These are phyloP conservation scores for Pythium rhizo-oryzae DNA, from an alignment of 352 stramenopile genomes.

Conservation along the genomic window DNA sequence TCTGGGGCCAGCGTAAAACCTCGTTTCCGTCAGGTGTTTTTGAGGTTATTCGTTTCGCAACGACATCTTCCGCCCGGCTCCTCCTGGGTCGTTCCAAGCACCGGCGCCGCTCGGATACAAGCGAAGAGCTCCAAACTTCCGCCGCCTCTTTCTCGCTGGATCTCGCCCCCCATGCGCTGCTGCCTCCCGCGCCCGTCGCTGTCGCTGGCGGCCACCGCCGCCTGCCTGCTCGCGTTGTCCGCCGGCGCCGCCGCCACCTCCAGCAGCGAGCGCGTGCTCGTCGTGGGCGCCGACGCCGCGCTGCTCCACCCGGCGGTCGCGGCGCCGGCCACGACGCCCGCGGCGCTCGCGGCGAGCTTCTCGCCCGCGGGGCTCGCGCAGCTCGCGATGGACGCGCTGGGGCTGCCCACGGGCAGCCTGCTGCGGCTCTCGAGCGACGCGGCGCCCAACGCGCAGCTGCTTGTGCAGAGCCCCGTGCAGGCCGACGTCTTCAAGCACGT, in stretches of 20 bases:
- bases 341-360: constrained; percentile 26
- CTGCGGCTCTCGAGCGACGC: constrained; percentile 14
- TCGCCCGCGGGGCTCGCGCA: constrained; percentile 39
- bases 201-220: background rate
- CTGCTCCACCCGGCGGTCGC: background rate
- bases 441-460: background rate
- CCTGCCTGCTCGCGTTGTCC: background rate
- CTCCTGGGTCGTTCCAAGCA: too few relatives aligned
- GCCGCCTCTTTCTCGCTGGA: background rate
- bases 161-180: background rate
- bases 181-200: constrained; percentile 6
- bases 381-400: constrained; percentile 43
- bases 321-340: constrained; percentile 13
- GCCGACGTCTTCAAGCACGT: constrained; percentile 46
- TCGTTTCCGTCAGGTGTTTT: background rate
- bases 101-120: background rate
- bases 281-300: background rate
- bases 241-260: background rate
- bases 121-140: background rate
- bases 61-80: background rate
- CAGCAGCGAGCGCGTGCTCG: background rate
- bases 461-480: constrained; percentile 33
- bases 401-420: constrained; percentile 28
- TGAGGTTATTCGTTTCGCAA: constrained; percentile 19
- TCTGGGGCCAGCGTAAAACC: background rate